phyloP scores from a whole-genome alignment of 2,329 filamentous ascomycete genomes.

The Cercospora canescens region DNA sequence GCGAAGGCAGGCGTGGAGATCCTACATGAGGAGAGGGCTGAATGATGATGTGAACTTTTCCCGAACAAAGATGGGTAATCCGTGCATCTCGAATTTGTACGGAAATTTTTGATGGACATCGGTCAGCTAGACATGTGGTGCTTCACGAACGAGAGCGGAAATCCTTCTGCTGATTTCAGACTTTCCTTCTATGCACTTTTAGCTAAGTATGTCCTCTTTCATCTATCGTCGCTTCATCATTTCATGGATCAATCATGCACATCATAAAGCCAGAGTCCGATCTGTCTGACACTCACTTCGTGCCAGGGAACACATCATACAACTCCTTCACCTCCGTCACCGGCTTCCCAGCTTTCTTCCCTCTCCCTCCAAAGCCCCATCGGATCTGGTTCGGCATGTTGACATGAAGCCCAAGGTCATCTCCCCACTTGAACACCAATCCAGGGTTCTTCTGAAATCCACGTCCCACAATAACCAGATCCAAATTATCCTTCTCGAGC shows the following conservation, averaged over 20 bases:
- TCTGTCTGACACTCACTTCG: not conserved
- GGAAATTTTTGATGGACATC: too few species aligned
- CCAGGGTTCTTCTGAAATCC: slow-evolving; percentile 65
- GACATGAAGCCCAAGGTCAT: slow-evolving; percentile 69
- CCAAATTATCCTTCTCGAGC: slow-evolving; percentile 52
- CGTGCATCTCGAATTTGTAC: too few species aligned
- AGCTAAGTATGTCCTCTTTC: not conserved
- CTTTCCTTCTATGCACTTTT: too few species aligned
- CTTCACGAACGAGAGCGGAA: too few species aligned
- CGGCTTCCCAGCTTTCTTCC: slow-evolving; percentile 37
- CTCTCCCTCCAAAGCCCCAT: slow-evolving; percentile 57
- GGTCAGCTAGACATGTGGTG: too few species aligned
- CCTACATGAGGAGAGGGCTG: slow-evolving; percentile 9
- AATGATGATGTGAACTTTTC: not conserved
- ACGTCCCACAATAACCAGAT: slow-evolving; percentile 72
- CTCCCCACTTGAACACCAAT: slow-evolving; percentile 66
- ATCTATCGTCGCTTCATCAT: not conserved
- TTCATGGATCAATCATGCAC: not conserved
- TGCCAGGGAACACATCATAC: slow-evolving; percentile 2
- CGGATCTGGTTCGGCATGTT: slow-evolving; percentile 71
- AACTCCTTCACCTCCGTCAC: slow-evolving; percentile 20
- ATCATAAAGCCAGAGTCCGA: not conserved
- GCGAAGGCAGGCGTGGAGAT: slow-evolving; percentile 16
- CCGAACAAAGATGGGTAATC: not conserved
- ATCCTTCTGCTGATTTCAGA: too few species aligned